Percentiles rank a stretch among this genome's conserved stretches.
phyloP scores from a whole-genome alignment of 257 asterid genomes.

The Coffea eugenioides region DNA sequence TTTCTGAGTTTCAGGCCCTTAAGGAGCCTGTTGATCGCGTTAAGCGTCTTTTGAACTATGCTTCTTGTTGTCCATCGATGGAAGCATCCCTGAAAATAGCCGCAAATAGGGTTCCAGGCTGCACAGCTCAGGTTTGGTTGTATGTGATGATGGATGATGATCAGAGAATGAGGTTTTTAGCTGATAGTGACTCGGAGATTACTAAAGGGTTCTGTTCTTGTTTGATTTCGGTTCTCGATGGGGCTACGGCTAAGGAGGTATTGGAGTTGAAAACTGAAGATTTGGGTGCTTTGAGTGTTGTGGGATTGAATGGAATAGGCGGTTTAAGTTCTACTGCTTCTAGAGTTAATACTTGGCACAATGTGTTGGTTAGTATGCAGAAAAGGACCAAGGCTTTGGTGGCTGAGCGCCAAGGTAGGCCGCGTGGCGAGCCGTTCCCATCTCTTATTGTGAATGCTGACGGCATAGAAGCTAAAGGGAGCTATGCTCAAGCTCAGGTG shows the following conservation, averaged over 20 bases:
- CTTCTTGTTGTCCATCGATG: conserved; percentile 47
- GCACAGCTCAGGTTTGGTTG: conserved; percentile 93
- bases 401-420: conserved; percentile 61
- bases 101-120: conserved; percentile 76
- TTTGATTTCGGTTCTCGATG: conserved; percentile 80
- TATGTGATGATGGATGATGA: conserved; percentile 45
- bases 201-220: conserved; percentile 91
- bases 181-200: conserved; percentile 86
- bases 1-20: conserved; percentile 54
- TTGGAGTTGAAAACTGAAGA: conserved; percentile 72
- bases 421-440: conserved; percentile 57
- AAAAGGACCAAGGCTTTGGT: conserved; percentile 70
- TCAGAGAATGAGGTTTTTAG: conserved; percentile 45
- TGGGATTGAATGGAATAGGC: conserved; percentile 45
- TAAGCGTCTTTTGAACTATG: conserved; percentile 58
- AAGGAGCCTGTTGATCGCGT: conserved; percentile 77
- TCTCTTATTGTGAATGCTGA: conserved; percentile 63
- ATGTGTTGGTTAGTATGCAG: conserved; percentile 88
- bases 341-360: conserved; percentile 91
- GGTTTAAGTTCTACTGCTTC: conserved; percentile 36
- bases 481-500: conserved; percentile 96
- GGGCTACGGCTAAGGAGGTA: conserved; percentile 64
- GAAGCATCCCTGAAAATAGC: conserved; percentile 38
- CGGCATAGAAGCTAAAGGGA: conserved; percentile 76
- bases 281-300: conserved; percentile 58